These are phyloP conservation scores for Dryadomyces sulphureus DNA, from an alignment of 2,329 filamentous ascomycete species.

Conservation along the genomic window DNA sequence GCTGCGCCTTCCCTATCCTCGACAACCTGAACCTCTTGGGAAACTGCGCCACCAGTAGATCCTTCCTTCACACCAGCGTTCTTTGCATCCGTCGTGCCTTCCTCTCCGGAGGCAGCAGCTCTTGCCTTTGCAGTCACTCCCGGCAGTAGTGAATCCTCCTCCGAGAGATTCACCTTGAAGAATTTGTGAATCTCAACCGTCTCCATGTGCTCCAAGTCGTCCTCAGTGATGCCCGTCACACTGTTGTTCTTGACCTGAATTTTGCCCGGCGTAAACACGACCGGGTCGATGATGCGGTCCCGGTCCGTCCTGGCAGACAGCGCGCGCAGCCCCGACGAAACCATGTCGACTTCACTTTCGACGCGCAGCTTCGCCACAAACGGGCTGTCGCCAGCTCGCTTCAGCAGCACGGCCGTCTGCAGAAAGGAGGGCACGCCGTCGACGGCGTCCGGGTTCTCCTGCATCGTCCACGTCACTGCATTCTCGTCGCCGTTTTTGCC, in stretches of 20 bases:
- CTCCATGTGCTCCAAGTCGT: conserved; percentile 2
- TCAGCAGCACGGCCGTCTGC: conserved; percentile 6
- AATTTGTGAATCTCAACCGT: neutral
- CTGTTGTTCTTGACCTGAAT: conserved; percentile 3
- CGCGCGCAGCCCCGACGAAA: neutral
- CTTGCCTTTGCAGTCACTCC: neutral
- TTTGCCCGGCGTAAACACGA: conserved; percentile 2
- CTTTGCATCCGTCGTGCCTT: neutral
- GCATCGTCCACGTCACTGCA: conserved; percentile 4
- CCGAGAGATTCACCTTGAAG: conserved; percentile 2
- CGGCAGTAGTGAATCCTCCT: conserved; percentile 1
- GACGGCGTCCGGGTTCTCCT: conserved; percentile 2
- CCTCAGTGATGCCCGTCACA: neutral
- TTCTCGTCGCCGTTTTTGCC: conserved; percentile 2
- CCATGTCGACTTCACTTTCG: neutral
- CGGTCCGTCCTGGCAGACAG: neutral
- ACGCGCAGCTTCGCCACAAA: conserved; percentile 2
- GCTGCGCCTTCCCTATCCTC: neutral
- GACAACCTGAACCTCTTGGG: neutral
- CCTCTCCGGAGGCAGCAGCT: no score
- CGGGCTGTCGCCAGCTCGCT: neutral
- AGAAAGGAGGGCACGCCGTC: conserved; percentile 6
- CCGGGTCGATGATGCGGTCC: conserved; percentile 4
- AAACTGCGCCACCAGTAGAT: neutral
- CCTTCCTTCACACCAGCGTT: neutral